Conservation (phyloP, 495 filamentous ascomycete species). For the Neurospora tetrasperma region DNA sequence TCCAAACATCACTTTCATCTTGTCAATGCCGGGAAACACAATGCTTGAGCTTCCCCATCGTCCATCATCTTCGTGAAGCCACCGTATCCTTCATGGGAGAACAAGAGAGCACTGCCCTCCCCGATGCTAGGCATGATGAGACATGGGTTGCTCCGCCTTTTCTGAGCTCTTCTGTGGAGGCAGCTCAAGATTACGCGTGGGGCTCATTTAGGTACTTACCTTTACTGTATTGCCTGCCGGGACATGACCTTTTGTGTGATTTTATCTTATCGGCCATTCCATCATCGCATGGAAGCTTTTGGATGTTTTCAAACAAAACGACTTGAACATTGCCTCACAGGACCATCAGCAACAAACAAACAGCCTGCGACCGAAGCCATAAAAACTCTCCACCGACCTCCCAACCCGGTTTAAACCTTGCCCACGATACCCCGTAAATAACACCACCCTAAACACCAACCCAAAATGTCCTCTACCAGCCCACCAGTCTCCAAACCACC, state of each 20-base stretch:
- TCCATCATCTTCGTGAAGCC: neutral
- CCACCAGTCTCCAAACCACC: constrained; percentile 8
- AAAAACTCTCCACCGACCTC: neutral
- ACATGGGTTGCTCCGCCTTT: neutral
- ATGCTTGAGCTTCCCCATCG: neutral
- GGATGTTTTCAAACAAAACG: neutral
- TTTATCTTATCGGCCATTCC: neutral
- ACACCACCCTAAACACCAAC: neutral
- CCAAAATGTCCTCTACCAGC: neutral
- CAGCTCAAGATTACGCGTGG: neutral
- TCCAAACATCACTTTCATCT: neutral
- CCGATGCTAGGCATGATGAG: neutral
- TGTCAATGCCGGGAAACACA: neutral
- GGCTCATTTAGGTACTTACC: neutral
- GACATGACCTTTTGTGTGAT: neutral
- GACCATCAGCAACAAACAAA: neutral
- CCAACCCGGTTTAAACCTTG: neutral
- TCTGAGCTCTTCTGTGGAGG: neutral
- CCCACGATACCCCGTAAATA: neutral
- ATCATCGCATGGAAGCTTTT: neutral
- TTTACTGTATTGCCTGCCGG: neutral
- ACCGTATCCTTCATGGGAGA: neutral
- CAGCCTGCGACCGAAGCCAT: neutral
- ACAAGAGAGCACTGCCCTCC: neutral
- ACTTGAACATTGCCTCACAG: neutral